Conservation (phyloP, 106 monocot species). For the Dendrobium officinale region DNA sequence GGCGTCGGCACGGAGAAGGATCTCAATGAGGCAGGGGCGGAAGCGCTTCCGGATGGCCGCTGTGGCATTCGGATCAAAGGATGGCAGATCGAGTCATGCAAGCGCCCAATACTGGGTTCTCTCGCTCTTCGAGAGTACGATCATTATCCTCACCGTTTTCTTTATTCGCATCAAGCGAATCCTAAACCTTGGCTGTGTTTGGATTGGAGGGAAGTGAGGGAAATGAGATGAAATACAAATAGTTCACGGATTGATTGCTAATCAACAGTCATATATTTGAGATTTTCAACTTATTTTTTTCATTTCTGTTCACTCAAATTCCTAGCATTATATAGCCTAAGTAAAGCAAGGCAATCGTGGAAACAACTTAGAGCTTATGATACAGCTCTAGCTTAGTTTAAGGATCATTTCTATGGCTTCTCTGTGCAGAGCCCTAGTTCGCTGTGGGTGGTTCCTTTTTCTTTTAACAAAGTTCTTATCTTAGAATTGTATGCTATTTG, state of each 20-base stretch:
- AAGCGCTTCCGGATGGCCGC: conserved; percentile 54
- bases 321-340: background rate
- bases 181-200: background rate
- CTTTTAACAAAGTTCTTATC: no score
- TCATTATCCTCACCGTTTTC: background rate
- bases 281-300: background rate
- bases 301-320: background rate
- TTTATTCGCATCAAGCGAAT: background rate
- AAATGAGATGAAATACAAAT: background rate
- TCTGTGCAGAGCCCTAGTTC: background rate
- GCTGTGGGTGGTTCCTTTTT: no score
- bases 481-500: no score
- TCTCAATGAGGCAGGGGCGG: conserved; percentile 56
- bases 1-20: conserved; percentile 40
- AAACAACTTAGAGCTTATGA: background rate
- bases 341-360: background rate
- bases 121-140: conserved; percentile 45
- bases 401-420: background rate
- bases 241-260: background rate
- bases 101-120: conserved; percentile 71
- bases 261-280: background rate
- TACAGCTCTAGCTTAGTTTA: background rate
- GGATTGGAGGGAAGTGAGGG: background rate
- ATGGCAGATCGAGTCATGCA: conserved; percentile 71
- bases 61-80: conserved; percentile 68